Evolutionary conservation across 495 filamentous ascomycete species (phyloP).

Genomic region (Podospora tetraspora): DNA sequence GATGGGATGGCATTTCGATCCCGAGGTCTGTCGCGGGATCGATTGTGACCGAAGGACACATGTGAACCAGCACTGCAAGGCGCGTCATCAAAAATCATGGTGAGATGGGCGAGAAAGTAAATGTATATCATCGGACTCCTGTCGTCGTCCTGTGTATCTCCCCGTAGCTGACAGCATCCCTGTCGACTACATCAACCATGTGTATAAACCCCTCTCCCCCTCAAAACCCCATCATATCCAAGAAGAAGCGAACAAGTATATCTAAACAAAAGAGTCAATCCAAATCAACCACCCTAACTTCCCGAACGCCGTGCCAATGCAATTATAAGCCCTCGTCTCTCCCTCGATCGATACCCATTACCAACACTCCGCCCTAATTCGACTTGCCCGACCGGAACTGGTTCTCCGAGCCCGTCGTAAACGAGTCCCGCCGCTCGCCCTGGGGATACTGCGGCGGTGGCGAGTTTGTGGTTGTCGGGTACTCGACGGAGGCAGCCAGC

Average conservation of each 20-base stretch:
- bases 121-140: neutral
- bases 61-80: neutral
- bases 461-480: neutral
- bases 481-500: neutral
- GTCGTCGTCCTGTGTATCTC: neutral
- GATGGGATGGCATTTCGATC: neutral
- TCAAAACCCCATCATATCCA: neutral
- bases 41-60: neutral
- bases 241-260: neutral
- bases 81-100: neutral
- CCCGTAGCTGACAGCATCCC: neutral
- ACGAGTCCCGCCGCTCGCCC: slow-evolving; percentile 2
- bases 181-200: neutral
- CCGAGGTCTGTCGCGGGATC: neutral
- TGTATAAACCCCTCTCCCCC: neutral
- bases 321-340: neutral
- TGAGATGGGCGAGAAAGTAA: neutral
- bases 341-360: neutral
- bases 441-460: slow-evolving; percentile 20
- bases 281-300: neutral
- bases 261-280: neutral
- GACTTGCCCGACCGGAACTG: slow-evolving; percentile 1
- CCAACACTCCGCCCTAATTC: neutral
- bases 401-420: slow-evolving; percentile 9
- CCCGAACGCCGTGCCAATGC: slow-evolving; percentile 11